These are phyloP conservation scores for Debaryomycetaceae sp. DNA, from an alignment of 1,139 yeast species.

Conservation along the genomic window DNA sequence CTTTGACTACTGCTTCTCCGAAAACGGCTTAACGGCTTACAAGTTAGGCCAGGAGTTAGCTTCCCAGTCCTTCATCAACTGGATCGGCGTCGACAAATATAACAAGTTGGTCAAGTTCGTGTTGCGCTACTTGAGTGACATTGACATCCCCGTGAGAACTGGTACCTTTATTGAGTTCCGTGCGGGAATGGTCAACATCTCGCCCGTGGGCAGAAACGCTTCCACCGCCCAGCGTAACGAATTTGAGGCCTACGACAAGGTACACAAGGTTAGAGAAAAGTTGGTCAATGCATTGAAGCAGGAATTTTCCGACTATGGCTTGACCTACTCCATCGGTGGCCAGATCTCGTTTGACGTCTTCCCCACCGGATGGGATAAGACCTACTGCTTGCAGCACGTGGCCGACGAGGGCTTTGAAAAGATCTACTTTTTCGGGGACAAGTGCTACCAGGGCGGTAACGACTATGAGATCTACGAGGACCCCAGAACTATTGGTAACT, in stretches of 20 bases:
- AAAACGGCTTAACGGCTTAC: conserved; percentile 97
- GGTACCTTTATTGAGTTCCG: conserved; percentile 98
- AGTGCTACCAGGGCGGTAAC: conserved; percentile 95
- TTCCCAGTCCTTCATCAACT: conserved; percentile 83
- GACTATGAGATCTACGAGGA: conserved; percentile 94
- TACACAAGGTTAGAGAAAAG: conserved; percentile 66
- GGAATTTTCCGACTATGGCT: conserved; percentile 70
- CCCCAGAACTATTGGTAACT: conserved; percentile 87
- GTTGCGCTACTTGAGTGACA: conserved; percentile 68
- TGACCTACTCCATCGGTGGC: conserved; percentile 97
- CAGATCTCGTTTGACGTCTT: conserved; percentile 98
- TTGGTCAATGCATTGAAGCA: conserved; percentile 77
- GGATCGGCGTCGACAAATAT: conserved; percentile 95
- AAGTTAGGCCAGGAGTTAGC: conserved; percentile 80
- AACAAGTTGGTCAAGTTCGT: conserved; percentile 79
- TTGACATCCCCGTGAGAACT: conserved; percentile 89
- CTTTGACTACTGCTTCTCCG: conserved; percentile 94
- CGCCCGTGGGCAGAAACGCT: conserved; percentile 98
- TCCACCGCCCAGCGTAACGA: conserved; percentile 88
- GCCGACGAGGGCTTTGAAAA: conserved; percentile 71
- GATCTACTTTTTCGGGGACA: conserved; percentile 98
- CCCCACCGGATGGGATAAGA: conserved; percentile 99
- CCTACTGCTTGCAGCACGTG: conserved; percentile 92
- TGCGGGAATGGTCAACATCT: conserved; percentile 97
- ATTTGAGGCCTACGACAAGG: conserved; percentile 73